Base-by-base conservation (phyloP, 2,329 filamentous ascomycete genomes). In the Cercospora zeae-maydis region DNA sequence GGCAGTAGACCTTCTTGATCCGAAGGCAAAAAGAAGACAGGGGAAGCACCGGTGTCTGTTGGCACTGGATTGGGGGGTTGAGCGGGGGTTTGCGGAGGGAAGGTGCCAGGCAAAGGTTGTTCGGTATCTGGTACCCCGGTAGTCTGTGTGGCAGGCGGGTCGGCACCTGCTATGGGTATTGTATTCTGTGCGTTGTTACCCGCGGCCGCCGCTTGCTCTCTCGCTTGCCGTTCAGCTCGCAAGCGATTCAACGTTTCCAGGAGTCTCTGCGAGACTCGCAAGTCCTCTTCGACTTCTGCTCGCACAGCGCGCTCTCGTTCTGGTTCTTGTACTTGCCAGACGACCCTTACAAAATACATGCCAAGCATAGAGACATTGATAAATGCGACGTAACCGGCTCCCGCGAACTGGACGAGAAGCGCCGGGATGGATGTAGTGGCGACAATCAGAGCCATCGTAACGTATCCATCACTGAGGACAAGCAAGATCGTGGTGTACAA, bases 301-400 rank as follows among this genome's bases (percentile, higher is more conserved):
- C 81, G 74, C 58, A 80, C 78, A 62, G 74, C 72, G 52, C 77
- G 73, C 51, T 75, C 75, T 19, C 78, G 74, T 64, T 82, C 81
- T 3, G 82, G 81, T 24, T 79, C 82, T 70, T 88, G 86, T 1
- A 87, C 83, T 19, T 81, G 80, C 86, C 85, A 88, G n/a, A 88
- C 85, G 58, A 88, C 85, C 78, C 87, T 84, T 70, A 88, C 77
- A 67, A 88, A 88, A 58, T 84, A 83, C 77, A 88, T 86, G 33
- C 85, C 85, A 61, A 87, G 84, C 71, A 85, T 84, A 62, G 83
- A 82, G 24, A 87, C 83, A 14, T 83, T 84, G 54, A 87, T 80
- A 65, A 87, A 83, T 0, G 84, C 80, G 16, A 88, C 73, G 70
- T 87, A 88, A 2, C 82, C 82, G 27, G 82, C 80, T 1, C 80